Evolutionary conservation across 495 filamentous ascomycete genomes (phyloP).

Genomic region (Achaetomiella virescens): DNA sequence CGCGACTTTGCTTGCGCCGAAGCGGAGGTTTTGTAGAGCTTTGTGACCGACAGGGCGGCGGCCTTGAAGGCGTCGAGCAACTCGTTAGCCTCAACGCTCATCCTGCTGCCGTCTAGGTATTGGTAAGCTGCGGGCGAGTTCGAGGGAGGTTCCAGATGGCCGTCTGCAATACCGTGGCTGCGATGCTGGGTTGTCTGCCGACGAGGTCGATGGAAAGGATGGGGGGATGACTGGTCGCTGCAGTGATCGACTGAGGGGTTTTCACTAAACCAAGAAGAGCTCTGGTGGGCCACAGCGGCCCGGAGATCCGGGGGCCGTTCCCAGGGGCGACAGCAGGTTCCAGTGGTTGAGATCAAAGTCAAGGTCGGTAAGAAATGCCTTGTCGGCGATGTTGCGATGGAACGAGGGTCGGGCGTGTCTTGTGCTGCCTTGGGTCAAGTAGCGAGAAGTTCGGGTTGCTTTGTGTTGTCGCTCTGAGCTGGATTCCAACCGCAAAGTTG

Average conservation of each 20-base stretch:
- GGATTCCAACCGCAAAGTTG: not conserved
- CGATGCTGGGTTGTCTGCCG: not conserved
- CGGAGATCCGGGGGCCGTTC: not conserved
- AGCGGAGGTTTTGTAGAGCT: slow-evolving; percentile 87
- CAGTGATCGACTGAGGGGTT: slow-evolving; percentile 15
- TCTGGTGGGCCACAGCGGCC: slow-evolving; percentile 8
- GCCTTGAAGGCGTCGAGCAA: slow-evolving; percentile 84
- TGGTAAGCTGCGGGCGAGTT: not conserved
- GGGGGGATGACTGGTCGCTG: not conserved
- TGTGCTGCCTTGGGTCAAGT: not conserved
- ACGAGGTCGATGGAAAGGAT: slow-evolving; percentile 2
- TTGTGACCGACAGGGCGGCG: slow-evolving; percentile 90
- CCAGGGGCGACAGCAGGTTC: too few relatives aligned
- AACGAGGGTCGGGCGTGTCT: too few relatives aligned
- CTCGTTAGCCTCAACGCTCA: slow-evolving; percentile 57
- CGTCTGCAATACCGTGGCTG: not conserved
- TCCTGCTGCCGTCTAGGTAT: not conserved
- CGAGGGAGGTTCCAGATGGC: not conserved
- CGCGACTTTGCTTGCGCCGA: slow-evolving; percentile 67
- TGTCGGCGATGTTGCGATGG: too few relatives aligned
- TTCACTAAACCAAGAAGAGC: slow-evolving; percentile 14
- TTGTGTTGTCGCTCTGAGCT: too few relatives aligned
- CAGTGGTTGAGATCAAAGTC: not conserved
- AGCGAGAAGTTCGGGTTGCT: not conserved
- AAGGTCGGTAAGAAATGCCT: not conserved